phyloP scores from a whole-genome alignment of 1,139 yeast species.

The Saccharomyces hybrid region DNA sequence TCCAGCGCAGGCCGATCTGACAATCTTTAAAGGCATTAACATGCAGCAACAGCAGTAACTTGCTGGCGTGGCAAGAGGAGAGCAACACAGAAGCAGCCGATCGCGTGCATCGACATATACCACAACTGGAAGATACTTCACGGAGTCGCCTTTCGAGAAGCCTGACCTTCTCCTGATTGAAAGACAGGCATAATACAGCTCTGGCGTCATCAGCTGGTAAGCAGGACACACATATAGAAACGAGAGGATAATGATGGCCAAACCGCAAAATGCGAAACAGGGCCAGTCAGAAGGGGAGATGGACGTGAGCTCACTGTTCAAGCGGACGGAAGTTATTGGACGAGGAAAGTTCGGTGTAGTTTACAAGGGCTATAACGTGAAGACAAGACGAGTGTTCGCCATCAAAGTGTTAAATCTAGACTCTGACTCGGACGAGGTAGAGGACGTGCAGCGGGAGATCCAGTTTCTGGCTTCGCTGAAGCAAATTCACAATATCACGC shows the following conservation, averaged over 20 bases:
- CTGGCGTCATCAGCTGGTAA: neutral
- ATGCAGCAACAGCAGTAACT: neutral
- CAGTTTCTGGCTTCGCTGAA: conserved; percentile 77
- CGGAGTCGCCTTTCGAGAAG: neutral
- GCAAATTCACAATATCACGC: conserved; percentile 82
- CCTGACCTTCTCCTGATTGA: neutral
- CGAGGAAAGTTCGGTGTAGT: conserved; percentile 96
- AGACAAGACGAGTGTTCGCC: conserved; percentile 68
- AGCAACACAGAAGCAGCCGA: neutral
- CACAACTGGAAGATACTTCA: neutral
- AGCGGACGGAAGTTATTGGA: conserved; percentile 85
- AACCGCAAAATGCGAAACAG: neutral
- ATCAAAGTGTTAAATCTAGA: conserved; percentile 88
- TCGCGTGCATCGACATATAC: neutral
- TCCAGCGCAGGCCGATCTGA: neutral
- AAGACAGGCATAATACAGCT: neutral
- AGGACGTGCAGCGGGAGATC: conserved; percentile 90
- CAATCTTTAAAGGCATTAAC: neutral
- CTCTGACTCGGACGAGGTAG: conserved; percentile 88
- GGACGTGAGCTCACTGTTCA: conserved; percentile 39
- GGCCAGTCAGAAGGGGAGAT: neutral
- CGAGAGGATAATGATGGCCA: neutral
- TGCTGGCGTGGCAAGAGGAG: neutral
- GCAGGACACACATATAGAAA: neutral
- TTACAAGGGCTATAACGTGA: conserved; percentile 59